Conservation (phyloP, 2,329 filamentous ascomycete genomes). For the Trematosphaeria pertusa region DNA sequence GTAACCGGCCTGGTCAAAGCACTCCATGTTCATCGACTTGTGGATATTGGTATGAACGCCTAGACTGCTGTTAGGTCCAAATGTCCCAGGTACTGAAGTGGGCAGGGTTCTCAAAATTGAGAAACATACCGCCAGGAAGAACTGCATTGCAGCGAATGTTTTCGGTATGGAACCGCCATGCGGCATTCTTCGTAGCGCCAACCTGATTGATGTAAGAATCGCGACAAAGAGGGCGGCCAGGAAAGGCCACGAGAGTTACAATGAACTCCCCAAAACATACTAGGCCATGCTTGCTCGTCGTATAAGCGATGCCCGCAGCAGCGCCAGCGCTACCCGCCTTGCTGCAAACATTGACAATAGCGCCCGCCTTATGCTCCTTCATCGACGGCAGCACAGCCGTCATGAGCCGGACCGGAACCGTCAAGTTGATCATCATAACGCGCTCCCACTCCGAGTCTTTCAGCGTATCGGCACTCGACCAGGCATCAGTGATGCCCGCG, state of each 20-base stretch:
- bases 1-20: conserved; percentile 29
- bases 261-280: too few species aligned
- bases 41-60: conserved; percentile 25
- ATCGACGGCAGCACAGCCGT: conserved; percentile 53
- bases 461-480: conserved; percentile 49
- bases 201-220: conserved; percentile 30
- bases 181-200: conserved; percentile 57
- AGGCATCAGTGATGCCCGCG: conserved; percentile 54
- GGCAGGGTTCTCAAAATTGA: too few species aligned
- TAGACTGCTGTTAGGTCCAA: background rate
- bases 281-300: conserved; percentile 54
- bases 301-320: conserved; percentile 54
- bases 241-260: too few species aligned
- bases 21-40: conserved; percentile 30
- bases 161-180: conserved; percentile 55
- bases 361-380: conserved; percentile 48
- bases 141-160: conserved; percentile 57
- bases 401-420: conserved; percentile 55
- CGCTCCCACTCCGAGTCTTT: conserved; percentile 51
- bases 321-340: conserved; percentile 46
- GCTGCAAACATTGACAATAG: conserved; percentile 52
- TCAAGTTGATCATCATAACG: conserved; percentile 53
- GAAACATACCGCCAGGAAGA: conserved; percentile 48
- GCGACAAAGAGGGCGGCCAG: too few species aligned
- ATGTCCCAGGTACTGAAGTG: too few species aligned